A percentile compares a stretch with the other conserved stretches of the same genome.
Conservation (phyloP, 805 yeast species). For the Teunomyces tritomae region DNA sequence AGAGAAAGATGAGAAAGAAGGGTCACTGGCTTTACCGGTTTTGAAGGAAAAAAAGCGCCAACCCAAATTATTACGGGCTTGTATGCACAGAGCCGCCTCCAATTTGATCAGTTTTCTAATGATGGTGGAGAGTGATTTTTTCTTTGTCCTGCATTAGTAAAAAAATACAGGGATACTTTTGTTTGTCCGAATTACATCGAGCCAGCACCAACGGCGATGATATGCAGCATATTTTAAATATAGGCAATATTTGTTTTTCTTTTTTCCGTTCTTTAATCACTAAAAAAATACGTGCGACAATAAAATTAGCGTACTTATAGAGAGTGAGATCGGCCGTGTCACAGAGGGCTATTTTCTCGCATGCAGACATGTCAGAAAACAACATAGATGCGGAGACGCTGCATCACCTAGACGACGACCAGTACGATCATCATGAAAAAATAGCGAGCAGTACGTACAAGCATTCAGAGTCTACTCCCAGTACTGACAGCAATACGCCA, state of each 20-base stretch:
- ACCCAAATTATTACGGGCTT: no score
- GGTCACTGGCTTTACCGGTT: no score
- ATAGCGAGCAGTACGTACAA: neutral
- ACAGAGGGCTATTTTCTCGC: neutral
- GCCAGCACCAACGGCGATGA: conserved; percentile 3
- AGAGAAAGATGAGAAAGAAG: no score
- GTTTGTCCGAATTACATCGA: neutral
- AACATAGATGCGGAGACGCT: neutral
- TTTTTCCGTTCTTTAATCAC: conserved; percentile 1
- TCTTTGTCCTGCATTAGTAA: neutral
- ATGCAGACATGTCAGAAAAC: conserved; percentile 1
- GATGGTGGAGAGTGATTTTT: neutral
- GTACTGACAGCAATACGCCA: conserved; percentile 3
- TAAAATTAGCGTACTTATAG: conserved; percentile 3
- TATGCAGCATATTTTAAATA: neutral
- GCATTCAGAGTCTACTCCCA: neutral
- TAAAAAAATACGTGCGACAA: neutral
- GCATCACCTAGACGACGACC: conserved; percentile 1
- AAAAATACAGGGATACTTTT: neutral
- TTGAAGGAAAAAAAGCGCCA: no score
- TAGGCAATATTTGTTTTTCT: neutral
- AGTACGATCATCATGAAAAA: neutral
- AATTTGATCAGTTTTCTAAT: neutral
- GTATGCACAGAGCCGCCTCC: no score
- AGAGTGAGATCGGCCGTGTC: conserved; percentile 1